These are phyloP conservation scores for Cadophora sp. DNA, from an alignment of 2,329 filamentous ascomycete genomes.

Conservation along the genomic window DNA sequence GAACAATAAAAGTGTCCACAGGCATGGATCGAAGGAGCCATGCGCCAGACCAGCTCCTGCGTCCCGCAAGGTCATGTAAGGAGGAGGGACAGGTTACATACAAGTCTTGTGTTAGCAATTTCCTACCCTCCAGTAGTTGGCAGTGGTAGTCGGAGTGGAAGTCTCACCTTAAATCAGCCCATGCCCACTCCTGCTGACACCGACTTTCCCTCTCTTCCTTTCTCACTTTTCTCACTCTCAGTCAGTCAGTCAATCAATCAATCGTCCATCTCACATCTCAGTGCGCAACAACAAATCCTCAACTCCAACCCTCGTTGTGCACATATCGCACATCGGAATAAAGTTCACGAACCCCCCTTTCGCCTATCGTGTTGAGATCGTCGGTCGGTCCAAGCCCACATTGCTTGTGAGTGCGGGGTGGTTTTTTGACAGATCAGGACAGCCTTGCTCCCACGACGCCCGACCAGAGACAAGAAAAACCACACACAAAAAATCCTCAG, in stretches of 20 bases:
- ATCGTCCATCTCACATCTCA: not conserved
- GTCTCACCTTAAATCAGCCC: constrained; percentile 37
- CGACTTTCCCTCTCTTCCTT: constrained; percentile 25
- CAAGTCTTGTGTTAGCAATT: constrained; percentile 12
- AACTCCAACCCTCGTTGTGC: not conserved
- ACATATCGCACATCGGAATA: not conserved
- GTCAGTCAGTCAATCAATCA: not conserved
- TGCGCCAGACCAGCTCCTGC: constrained; percentile 10
- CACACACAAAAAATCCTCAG: not conserved
- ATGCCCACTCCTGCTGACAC: constrained; percentile 42
- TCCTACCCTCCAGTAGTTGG: not conserved
- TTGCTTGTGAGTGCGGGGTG: constrained; percentile 23
- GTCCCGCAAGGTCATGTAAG: not conserved
- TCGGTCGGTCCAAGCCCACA: constrained; percentile 20
- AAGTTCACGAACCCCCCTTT: constrained; percentile 20
- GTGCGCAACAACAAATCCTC: not conserved
- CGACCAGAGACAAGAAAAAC: not conserved
- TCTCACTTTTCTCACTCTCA: constrained; percentile 13
- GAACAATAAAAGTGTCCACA: constrained; percentile 15
- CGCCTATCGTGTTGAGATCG: constrained; percentile 26
- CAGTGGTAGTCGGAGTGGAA: not conserved
- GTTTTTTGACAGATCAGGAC: constrained; percentile 19
- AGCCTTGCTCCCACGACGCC: constrained; percentile 21
- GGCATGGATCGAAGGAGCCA: constrained; percentile 8
- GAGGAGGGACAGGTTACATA: not conserved